Evolutionary conservation across 1,284 basidiomycete genomes (phyloP).

Genomic region (Chalciporus sp.): DNA sequence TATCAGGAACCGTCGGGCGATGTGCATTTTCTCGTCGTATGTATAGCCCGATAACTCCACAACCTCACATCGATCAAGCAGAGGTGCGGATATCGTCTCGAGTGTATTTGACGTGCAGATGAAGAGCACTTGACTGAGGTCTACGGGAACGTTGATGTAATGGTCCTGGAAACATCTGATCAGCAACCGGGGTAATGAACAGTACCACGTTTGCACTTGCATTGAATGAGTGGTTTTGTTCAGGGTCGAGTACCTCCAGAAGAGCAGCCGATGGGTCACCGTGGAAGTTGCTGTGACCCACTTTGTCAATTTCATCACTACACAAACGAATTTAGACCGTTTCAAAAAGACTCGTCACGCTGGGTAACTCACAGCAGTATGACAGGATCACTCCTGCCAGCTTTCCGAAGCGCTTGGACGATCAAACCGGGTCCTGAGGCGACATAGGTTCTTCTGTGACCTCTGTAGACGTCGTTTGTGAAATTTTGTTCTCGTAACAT

Average conservation of each 20-base stretch:
- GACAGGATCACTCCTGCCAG: conserved; percentile 80
- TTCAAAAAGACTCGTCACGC: conserved; percentile 9
- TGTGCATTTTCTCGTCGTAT: conserved; percentile 88
- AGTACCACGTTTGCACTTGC: conserved; percentile 40
- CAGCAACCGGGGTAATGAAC: neutral
- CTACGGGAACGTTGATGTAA: conserved; percentile 89
- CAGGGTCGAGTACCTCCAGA: conserved; percentile 89
- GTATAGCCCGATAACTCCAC: conserved; percentile 81
- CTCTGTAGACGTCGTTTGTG: conserved; percentile 39
- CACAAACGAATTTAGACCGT: conserved; percentile 27
- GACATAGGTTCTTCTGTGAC: conserved; percentile 90
- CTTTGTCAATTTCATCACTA: conserved; percentile 87
- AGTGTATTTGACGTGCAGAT: conserved; percentile 88
- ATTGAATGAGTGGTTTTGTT: conserved; percentile 87
- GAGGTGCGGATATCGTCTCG: conserved; percentile 85
- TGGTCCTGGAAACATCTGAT: conserved; percentile 62
- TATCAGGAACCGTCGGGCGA: conserved; percentile 81
- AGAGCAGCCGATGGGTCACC: conserved; percentile 89
- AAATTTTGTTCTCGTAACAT: conserved; percentile 1
- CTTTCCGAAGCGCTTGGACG: conserved; percentile 87
- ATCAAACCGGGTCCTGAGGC: conserved; percentile 86
- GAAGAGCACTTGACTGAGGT: conserved; percentile 86
- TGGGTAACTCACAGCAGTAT: conserved; percentile 64
- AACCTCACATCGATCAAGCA: conserved; percentile 77
- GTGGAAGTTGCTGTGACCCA: conserved; percentile 83